Conservation (phyloP, 805 yeast species). For the Starmerella lactis-condensi region DNA sequence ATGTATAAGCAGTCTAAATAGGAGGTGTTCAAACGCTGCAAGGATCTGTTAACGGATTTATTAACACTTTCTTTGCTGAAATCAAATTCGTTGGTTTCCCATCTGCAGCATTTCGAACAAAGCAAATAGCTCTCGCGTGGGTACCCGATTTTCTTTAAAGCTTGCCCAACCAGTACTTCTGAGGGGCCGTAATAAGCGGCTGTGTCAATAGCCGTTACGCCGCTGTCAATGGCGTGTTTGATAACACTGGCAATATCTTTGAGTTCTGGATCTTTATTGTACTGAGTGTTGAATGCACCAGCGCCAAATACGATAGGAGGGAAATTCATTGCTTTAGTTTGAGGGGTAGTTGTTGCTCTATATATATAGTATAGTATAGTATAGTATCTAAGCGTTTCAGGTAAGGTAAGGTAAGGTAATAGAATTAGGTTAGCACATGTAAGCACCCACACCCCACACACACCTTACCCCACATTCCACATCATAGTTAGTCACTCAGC, state of each 20-base stretch:
- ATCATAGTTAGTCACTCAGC: too few relatives aligned
- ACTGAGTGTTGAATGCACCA: constrained; percentile 69
- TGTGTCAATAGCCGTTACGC: constrained; percentile 68
- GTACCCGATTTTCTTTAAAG: constrained; percentile 28
- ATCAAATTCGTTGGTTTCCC: constrained; percentile 51
- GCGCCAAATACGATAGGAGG: constrained; percentile 60
- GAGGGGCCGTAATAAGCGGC: constrained; percentile 90
- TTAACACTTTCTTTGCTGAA: constrained; percentile 45
- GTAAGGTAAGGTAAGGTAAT: background rate
- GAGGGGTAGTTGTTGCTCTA: too few relatives aligned
- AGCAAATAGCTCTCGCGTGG: constrained; percentile 47
- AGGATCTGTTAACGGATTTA: constrained; percentile 45
- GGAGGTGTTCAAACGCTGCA: constrained; percentile 42
- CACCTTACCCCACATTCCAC: too few relatives aligned
- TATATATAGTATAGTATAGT: too few relatives aligned
- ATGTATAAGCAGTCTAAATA: constrained; percentile 69
- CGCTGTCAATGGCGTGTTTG: constrained; percentile 40
- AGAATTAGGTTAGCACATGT: background rate
- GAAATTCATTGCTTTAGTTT: background rate
- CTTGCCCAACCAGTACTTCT: constrained; percentile 54
- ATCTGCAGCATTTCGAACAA: constrained; percentile 75
- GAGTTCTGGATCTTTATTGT: constrained; percentile 46
- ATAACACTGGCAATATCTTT: constrained; percentile 44
- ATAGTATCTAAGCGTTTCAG: background rate
- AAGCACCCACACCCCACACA: background rate